These are phyloP conservation scores for Xylaria longipes DNA, from an alignment of 495 filamentous ascomycete genomes.

Conservation along the genomic window DNA sequence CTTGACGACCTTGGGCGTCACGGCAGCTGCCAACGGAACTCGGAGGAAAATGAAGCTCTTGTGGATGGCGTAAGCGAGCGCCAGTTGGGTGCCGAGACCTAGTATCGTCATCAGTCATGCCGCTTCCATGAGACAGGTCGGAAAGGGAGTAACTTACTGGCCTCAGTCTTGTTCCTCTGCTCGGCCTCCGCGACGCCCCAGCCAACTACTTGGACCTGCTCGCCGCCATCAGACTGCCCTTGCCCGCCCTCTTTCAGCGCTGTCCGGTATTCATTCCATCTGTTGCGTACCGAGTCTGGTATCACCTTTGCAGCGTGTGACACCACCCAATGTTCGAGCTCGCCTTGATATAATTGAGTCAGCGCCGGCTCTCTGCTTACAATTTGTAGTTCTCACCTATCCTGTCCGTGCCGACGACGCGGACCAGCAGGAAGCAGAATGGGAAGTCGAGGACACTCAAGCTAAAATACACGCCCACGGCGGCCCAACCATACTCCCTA, in stretches of 20 bases:
- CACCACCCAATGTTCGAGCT: constrained; percentile 58
- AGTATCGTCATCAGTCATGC: constrained; percentile 21
- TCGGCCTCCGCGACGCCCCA: constrained; percentile 63
- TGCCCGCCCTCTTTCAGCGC: constrained; percentile 43
- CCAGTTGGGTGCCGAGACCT: constrained; percentile 78
- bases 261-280: constrained; percentile 50
- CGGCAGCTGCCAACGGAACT: constrained; percentile 85
- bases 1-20: constrained; percentile 92
- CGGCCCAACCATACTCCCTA: constrained; percentile 92
- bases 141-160: constrained; percentile 53
- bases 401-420: constrained; percentile 78
- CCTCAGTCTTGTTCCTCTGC: constrained; percentile 52
- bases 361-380: constrained; percentile 49
- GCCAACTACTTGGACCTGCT: constrained; percentile 50
- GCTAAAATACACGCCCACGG: constrained; percentile 85
- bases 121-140: constrained; percentile 16
- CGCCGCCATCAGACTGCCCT: constrained; percentile 39
- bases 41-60: constrained; percentile 97
- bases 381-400: constrained; percentile 66
- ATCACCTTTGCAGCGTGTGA: constrained; percentile 56
- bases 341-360: constrained; percentile 40
- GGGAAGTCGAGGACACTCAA: constrained; percentile 91
- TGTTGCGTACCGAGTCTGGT: constrained; percentile 54
- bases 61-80: constrained; percentile 94
- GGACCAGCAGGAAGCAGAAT: constrained; percentile 89